Evolutionary conservation across 768 basidiomycete genomes (phyloP).

Genomic region (Kwoniella botswanensis): DNA sequence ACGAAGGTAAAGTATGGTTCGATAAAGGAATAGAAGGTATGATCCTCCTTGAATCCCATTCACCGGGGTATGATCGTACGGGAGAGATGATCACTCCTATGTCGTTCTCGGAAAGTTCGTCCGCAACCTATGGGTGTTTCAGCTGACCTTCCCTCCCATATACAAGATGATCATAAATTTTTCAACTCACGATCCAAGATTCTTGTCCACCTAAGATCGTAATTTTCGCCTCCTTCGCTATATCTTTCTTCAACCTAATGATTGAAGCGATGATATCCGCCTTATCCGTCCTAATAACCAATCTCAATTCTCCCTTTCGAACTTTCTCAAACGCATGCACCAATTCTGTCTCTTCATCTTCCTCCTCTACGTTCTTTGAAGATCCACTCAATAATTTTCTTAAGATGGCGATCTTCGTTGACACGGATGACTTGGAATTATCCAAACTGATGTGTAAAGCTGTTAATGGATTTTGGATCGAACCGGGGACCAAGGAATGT

Average conservation of each 20-base stretch:
- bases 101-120: slow-evolving; percentile 69
- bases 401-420: slow-evolving; percentile 79
- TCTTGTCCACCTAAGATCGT: slow-evolving; percentile 58
- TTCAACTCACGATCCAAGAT: slow-evolving; percentile 53
- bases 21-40: slow-evolving; percentile 75
- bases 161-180: slow-evolving; percentile 50
- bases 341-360: slow-evolving; percentile 60
- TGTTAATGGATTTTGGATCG: slow-evolving; percentile 67
- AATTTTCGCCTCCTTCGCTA: slow-evolving; percentile 62
- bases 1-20: slow-evolving; percentile 66
- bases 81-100: slow-evolving; percentile 75
- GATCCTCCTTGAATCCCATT: slow-evolving; percentile 72
- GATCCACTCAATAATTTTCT: slow-evolving; percentile 66
- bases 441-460: slow-evolving; percentile 73
- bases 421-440: slow-evolving; percentile 66
- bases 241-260: slow-evolving; percentile 69
- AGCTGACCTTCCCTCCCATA: too few relatives aligned
- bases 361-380: slow-evolving; percentile 34
- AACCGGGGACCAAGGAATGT: slow-evolving; percentile 68
- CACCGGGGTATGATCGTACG: slow-evolving; percentile 70
- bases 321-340: slow-evolving; percentile 64
- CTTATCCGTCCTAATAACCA: slow-evolving; percentile 69
- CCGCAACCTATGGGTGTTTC: slow-evolving; percentile 62
- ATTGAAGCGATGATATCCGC: slow-evolving; percentile 74
- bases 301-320: slow-evolving; percentile 64